Conservation (phyloP, 192 early-diverging fungal species). For the Linnemannia schmuckeri region DNA sequence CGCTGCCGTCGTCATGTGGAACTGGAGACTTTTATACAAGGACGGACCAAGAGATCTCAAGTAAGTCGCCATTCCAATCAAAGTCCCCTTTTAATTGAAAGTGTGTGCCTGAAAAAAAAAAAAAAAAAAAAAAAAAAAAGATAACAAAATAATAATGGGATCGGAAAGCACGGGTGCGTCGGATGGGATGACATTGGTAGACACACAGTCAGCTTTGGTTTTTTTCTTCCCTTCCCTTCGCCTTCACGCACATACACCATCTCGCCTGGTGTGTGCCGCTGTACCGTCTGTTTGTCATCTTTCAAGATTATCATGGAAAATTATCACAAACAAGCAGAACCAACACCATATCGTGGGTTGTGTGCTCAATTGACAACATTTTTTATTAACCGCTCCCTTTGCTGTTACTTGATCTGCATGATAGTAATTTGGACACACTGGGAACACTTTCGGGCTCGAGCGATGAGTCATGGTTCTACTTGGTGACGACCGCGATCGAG, state of each 20-base stretch:
- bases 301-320: neutral
- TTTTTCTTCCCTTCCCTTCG: neutral
- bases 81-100: neutral
- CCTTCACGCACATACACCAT: neutral
- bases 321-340: neutral
- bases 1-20: slow-evolving; percentile 90
- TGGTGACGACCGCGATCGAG: slow-evolving; percentile 92
- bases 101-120: neutral
- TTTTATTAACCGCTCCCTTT: slow-evolving; percentile 1
- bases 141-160: neutral
- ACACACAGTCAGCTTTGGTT: neutral
- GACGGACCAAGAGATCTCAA: slow-evolving; percentile 79
- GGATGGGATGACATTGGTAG: neutral
- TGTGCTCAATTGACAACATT: neutral
- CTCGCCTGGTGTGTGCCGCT: neutral
- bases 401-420: neutral
- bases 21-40: slow-evolving; percentile 90
- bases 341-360: slow-evolving; percentile 17
- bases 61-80: slow-evolving; percentile 53
- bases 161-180: slow-evolving; percentile 2
- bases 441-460: slow-evolving; percentile 88
- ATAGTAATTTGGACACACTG: slow-evolving; percentile 84
- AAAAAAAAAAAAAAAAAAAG: neutral
- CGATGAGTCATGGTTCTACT: slow-evolving; percentile 98
- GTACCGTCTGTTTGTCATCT: neutral